These are phyloP conservation scores for Fusarium piperis DNA, from an alignment of 2,329 filamentous ascomycete species.

Conservation along the genomic window DNA sequence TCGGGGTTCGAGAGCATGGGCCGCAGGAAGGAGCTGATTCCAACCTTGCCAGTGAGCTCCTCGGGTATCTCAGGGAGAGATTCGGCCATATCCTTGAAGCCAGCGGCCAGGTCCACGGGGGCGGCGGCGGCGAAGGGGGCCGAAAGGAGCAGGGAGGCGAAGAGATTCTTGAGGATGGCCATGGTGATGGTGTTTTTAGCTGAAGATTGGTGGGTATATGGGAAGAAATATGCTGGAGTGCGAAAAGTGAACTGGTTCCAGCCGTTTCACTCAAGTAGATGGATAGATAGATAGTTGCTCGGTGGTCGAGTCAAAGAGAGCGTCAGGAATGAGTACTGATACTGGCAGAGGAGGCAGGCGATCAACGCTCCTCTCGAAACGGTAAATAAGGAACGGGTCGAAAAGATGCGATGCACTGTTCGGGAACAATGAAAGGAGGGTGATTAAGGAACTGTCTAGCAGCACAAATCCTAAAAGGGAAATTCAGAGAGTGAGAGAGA, in stretches of 20 bases:
- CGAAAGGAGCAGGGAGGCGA: slow-evolving; percentile 38
- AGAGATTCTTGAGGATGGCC: slow-evolving; percentile 40
- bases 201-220: slow-evolving; percentile 20
- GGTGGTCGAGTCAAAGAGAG: slow-evolving; percentile 25
- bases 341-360: slow-evolving; percentile 39
- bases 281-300: slow-evolving; percentile 3
- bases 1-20: slow-evolving; percentile 60
- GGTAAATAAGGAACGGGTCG: slow-evolving; percentile 33
- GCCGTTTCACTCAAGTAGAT: slow-evolving; percentile 39
- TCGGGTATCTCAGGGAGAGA: slow-evolving; percentile 20
- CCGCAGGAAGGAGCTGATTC: slow-evolving; percentile 45
- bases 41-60: slow-evolving; percentile 28
- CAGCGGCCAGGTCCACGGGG: slow-evolving; percentile 33
- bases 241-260: slow-evolving; percentile 43
- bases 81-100: slow-evolving; percentile 28
- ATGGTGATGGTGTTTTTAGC: slow-evolving; percentile 34
- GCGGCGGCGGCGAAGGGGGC: slow-evolving; percentile 42
- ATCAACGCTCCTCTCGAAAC: slow-evolving; percentile 47
- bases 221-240: slow-evolving; percentile 27
- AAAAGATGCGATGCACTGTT: slow-evolving; percentile 29
- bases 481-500: slow-evolving; percentile 14
- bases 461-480: slow-evolving; percentile 32
- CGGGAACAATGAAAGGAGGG: slow-evolving; percentile 32
- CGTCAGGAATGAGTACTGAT: slow-evolving; percentile 24
- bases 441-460: slow-evolving; percentile 43